Base-by-base conservation (phyloP, 2,329 filamentous ascomycete genomes). In the Fusarium metavorans region DNA sequence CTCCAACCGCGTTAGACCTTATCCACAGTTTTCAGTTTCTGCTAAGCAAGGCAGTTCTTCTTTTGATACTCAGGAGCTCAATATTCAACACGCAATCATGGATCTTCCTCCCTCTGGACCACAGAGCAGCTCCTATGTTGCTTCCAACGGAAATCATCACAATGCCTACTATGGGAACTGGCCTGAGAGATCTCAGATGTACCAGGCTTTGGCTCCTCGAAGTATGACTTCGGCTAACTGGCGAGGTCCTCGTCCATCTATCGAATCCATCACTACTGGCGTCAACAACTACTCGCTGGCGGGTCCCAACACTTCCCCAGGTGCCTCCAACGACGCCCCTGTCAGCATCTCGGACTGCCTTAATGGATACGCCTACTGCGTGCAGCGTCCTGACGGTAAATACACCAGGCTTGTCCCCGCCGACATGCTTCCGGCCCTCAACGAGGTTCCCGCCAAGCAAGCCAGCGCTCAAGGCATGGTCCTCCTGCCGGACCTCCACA, bases 381-480 rank as follows among this genome's bases (percentile, higher is more conserved):
- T 75, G 25, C 72, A 75, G 64, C 60, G 73, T n/a, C 45, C 66
- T 6, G 64, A 66, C 18, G 73, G 73, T 13, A 63, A 52, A 35
- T 75, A 75, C 41, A 75, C 73, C 25, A 75, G 73, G 32, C 73
- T 75, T 13, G 23, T 75, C 32, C 73, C 73, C 4, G 73, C 73
- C 32, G 73, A 75, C 43, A 75, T 75, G 73, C 70, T 75, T 25
- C 73, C 73, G 11, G n/a, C 25, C 5, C 76, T 87, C 37, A 74
- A 80, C 7, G 84, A 86, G 52, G 81, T 91, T 6, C 85, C 87
- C 2, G 75, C 83, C 1, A 64, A 82, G 1, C 84, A 89, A 78
- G 66, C 77, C 11, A 80, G 78, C 39, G 79, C 80, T 25, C 73
- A 76, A 8, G 86, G 86, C 14, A 85, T 90, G 85, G 79, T 88